Percentiles rank a stretch among this genome's conserved stretches.
phyloP scores from a whole-genome alignment of 257 asterid genomes.

The Haberlea rhodopensis region DNA sequence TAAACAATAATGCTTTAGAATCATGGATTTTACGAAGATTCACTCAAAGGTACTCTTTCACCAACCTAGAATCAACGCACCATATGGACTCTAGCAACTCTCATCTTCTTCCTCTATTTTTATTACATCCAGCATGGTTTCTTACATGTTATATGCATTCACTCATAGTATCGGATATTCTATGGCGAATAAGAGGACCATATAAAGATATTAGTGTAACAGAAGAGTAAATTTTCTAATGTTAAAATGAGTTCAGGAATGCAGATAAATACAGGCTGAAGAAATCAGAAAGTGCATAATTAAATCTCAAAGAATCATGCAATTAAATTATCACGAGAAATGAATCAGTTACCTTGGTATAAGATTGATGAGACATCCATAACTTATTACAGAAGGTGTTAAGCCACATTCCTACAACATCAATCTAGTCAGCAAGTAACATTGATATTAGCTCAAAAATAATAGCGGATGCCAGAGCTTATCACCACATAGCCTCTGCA shows the following conservation, averaged over 20 bases:
- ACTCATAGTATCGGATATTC: slow-evolving; percentile 1
- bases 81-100: too few relatives aligned
- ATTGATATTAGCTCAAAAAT: slow-evolving; percentile 9
- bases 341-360: slow-evolving; percentile 64
- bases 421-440: slow-evolving; percentile 18
- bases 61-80: not conserved
- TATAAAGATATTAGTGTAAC: not conserved
- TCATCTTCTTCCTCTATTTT: too few relatives aligned
- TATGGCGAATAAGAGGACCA: slow-evolving; percentile 1
- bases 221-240: not conserved
- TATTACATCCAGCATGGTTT: not conserved
- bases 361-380: slow-evolving; percentile 93
- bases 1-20: not conserved
- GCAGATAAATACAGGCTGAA: slow-evolving; percentile 4
- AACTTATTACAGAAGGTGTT: slow-evolving; percentile 76
- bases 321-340: slow-evolving; percentile 5
- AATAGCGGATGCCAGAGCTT: not conserved
- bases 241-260: slow-evolving; percentile 10
- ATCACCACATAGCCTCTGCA: slow-evolving; percentile 18
- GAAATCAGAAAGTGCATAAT: not conserved
- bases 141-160: not conserved
- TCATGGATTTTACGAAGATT: not conserved
- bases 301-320: slow-evolving; percentile 14
- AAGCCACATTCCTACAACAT: slow-evolving; percentile 78
- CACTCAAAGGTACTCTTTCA: not conserved